phyloP scores from a whole-genome alignment of 257 asterid species.

The Solanum sitiens region DNA sequence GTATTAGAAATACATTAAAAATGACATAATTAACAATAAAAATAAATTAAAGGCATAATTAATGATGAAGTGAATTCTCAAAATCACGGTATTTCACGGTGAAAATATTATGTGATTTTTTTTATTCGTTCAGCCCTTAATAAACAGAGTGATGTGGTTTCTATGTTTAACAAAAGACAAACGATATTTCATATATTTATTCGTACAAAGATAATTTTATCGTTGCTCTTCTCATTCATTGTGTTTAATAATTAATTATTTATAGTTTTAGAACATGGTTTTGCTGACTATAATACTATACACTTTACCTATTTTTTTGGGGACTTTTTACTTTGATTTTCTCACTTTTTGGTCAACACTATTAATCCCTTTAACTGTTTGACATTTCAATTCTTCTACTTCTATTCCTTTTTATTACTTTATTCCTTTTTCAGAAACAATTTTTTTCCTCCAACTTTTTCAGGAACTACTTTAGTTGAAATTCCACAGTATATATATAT shows the following conservation, averaged over 20 bases:
- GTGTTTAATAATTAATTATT: background rate
- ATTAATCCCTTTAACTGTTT: background rate
- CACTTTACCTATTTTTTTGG: background rate
- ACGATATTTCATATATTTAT: no score
- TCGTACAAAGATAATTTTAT: fast-evolving
- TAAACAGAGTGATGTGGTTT: background rate
- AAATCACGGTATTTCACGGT: no score
- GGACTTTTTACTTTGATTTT: background rate
- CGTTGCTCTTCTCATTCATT: background rate
- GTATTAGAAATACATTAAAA: background rate
- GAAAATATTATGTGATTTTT: no score
- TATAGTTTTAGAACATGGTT: background rate
- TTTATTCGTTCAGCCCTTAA: no score
- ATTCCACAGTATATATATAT: background rate
- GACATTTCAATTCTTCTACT: background rate
- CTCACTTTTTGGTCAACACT: background rate
- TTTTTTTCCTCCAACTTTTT: background rate
- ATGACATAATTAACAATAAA: no score
- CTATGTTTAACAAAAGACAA: no score
- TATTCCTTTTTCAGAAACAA: background rate
- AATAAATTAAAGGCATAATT: no score
- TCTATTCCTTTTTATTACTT: background rate
- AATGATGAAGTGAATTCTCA: no score
- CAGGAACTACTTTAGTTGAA: background rate
- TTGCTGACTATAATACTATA: background rate